These are phyloP conservation scores for Pseudogymnoascus sp. DNA, from an alignment of 2,329 filamentous ascomycete species.

Conservation along the genomic window DNA sequence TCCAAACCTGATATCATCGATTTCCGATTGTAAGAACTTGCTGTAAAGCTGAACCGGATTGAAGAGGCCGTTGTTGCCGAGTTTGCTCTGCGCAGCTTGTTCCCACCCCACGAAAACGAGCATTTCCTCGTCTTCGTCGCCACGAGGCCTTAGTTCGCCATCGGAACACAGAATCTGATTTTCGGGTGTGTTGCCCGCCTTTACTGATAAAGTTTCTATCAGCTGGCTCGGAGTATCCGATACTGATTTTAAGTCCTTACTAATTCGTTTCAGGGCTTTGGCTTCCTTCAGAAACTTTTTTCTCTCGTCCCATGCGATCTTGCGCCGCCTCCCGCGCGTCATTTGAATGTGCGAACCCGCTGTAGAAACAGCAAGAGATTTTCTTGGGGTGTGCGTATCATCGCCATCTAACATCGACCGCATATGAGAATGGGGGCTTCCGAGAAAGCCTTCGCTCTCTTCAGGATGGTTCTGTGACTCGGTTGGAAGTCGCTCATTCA, in stretches of 20 bases:
- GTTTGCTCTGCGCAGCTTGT: background rate
- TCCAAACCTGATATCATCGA: background rate
- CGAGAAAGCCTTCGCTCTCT: background rate
- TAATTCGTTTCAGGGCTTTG: no score
- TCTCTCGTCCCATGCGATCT: background rate
- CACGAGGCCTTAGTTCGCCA: background rate
- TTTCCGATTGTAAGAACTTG: background rate
- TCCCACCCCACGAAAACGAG: background rate
- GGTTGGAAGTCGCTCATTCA: background rate
- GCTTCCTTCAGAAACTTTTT: background rate
- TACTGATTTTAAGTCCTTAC: background rate
- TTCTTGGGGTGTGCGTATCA: background rate
- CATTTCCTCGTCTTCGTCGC: background rate
- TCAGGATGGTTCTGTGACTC: background rate
- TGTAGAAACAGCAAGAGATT: background rate
- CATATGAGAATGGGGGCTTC: background rate
- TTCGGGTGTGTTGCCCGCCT: background rate
- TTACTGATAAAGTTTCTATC: background rate
- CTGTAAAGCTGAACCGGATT: background rate
- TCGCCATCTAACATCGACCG: background rate
- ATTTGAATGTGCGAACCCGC: background rate
- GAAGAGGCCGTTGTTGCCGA: background rate
- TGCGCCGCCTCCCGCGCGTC: background rate
- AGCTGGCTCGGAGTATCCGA: background rate
- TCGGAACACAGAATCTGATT: background rate